Evolutionary conservation across 2,329 filamentous ascomycete species (phyloP), one percentile per base, ranked within the genome.

Genomic region (Taxawa tesnikishii): DNA sequence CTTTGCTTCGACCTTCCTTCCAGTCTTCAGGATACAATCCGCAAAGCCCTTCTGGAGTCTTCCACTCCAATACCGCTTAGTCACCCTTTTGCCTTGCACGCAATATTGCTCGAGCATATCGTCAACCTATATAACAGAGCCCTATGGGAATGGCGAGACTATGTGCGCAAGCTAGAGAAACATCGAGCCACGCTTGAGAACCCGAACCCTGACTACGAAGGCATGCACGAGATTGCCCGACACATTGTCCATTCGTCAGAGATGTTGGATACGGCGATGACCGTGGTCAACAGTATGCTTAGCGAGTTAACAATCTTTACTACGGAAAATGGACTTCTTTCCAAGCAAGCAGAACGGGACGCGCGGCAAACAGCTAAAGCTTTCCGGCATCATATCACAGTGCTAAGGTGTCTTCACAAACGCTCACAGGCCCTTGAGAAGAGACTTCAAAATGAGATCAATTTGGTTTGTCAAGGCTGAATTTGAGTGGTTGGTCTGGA

Each of bases 391-490:
- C 39, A 38, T 8, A 38, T 28, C 12, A 35, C 39, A 4, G 28
- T 48, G 15, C 36, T 48, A 1, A 21, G 41, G 31, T 34, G 36
- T 24, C 35, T 47, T 15, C 34, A 41, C 9, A 30, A 34, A 12
- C 43, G 43, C 16, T 41, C 41, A 4, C 29, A 38, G 19, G 38
- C 43, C 2, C 32, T 47, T 9, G 42, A 44, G 27, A 32, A 32
- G n/a, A 38, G 46, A 9, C 26, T 49, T 4, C 23, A 36, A 10
- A 48, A 49, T 26, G 45, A 49, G 33, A 44, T 49, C 29, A 42
- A 38, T 16, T 31, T 49, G 33, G 43, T 42, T 12, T 19, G 33
- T 36, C 10, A 23, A 7, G 11, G 13, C 17, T 6, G 19, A 10
- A 16, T 17, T 8, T 12, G 8, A 28, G 28, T 10, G 5, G 13